Evolutionary conservation across 495 filamentous ascomycete genomes (phyloP).

Genomic region (Physcia stellaris): DNA sequence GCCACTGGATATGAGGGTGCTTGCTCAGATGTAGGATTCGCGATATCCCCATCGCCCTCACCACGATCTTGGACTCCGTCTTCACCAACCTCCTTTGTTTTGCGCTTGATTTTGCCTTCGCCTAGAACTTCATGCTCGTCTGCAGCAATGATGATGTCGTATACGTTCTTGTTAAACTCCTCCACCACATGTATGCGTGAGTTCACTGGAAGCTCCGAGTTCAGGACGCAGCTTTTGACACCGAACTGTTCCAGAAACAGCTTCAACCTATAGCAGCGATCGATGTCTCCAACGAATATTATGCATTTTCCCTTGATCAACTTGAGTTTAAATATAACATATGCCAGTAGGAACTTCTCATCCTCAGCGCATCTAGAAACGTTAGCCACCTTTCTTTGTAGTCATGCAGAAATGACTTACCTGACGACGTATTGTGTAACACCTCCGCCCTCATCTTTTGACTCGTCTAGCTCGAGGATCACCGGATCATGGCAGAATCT

Average conservation of each 20-base stretch:
- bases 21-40: conserved; percentile 15
- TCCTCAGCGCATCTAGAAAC: conserved; percentile 73
- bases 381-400: no score
- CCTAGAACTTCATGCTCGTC: conserved; percentile 84
- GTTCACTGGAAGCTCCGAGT: conserved; percentile 88
- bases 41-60: conserved; percentile 12
- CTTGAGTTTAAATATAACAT: conserved; percentile 89
- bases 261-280: conserved; percentile 87
- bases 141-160: conserved; percentile 93
- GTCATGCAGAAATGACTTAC: no score
- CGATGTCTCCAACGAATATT: conserved; percentile 87
- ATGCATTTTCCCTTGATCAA: conserved; percentile 90
- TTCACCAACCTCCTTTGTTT: conserved; percentile 12
- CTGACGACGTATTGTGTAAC: conserved; percentile 79
- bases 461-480: conserved; percentile 62
- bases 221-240: conserved; percentile 84
- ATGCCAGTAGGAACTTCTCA: conserved; percentile 88
- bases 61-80: conserved; percentile 12
- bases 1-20: background rate
- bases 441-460: conserved; percentile 54
- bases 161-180: conserved; percentile 90
- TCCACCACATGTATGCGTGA: conserved; percentile 88
- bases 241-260: conserved; percentile 95
- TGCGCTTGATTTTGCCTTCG: conserved; percentile 28
- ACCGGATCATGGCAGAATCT: conserved; percentile 76